Evolutionary conservation across 2,329 filamentous ascomycete genomes (phyloP).

Genomic region (Exophiala mesophila): DNA sequence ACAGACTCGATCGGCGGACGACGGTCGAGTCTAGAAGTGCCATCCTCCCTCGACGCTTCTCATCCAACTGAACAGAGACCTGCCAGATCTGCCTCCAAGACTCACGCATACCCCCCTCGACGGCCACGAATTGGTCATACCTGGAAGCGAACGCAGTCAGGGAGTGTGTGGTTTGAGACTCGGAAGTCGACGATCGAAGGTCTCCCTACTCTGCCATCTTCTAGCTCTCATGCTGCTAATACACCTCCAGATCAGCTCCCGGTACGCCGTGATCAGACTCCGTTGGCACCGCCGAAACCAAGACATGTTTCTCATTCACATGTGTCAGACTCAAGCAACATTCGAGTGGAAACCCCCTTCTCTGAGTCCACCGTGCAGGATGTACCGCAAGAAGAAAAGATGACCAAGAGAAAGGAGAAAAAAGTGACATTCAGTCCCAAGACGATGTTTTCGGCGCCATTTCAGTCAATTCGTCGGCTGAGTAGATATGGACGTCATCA

Average conservation of each 20-base stretch:
- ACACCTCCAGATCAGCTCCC: constrained; percentile 6
- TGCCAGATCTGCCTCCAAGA: too few species aligned
- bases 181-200: constrained; percentile 16
- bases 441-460: constrained; percentile 17
- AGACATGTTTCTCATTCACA: background rate
- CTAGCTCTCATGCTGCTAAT: too few species aligned
- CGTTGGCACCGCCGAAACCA: constrained; percentile 13
- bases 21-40: too few species aligned
- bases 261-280: constrained; percentile 16
- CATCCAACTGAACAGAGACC: too few species aligned
- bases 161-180: constrained; percentile 9
- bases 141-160: constrained; percentile 15
- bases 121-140: constrained; percentile 4
- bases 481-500: constrained; percentile 6
- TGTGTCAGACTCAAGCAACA: constrained; percentile 4
- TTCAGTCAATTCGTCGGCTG: constrained; percentile 9
- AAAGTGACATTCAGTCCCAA: constrained; percentile 8
- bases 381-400: background rate
- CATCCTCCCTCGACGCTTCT: too few species aligned
- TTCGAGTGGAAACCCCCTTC: constrained; percentile 18
- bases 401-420: background rate
- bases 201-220: too few species aligned
- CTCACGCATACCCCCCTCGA: constrained; percentile 3
- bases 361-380: constrained; percentile 5
- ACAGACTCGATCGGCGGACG: too few species aligned